Base-by-base conservation (phyloP, 2,329 filamentous ascomycete genomes). In the Colletotrichum shisoi region DNA sequence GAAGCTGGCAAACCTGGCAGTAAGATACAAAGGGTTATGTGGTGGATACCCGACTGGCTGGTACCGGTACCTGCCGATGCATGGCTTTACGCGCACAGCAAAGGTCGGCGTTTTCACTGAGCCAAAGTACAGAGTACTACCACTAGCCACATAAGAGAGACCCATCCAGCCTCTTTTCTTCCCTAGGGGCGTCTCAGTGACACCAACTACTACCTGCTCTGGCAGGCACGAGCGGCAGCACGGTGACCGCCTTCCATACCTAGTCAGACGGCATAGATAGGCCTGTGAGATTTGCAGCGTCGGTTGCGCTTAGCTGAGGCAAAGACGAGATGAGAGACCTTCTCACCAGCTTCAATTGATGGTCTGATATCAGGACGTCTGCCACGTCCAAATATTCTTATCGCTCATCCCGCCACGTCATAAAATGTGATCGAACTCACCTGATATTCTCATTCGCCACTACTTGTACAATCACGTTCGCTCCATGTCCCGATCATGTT, bases 1-100 rank as follows among this genome's bases (percentile, higher is more conserved):
- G 65, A 68, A 68, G 65, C 65, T 68, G 37, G 58, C 45, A 63
- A 62, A 46, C 65, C 61, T 60, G 51, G 65, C 65, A 68, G 61
- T 66, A 57, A 66, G 64, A 65, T 67, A 65, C 61, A 68, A 65
- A 56, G 65, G 51, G 56, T 60, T 37, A 39, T 37, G 49, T 37
- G 42, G 65, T 68, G 65, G 65, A 56, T 53, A 68, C 24, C 8
- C 21, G 19, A 40, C 37, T 27, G 44, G 58, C n/a, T 48, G 21
- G 61, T 60, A 64, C 37, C 12, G 24, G 3, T 63, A 63, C 64
- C 45, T 12, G 21, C 37, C 9, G 12, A 21, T 15, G 59, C 46
- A 40, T 48, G 42, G 37, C 52, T 34, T 34, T 34, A 53, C 0
- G 13, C 19, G 27, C 31, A 48, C 8, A 39, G 4, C 12, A 15